A percentile compares a stretch with the other conserved stretches of the same genome.
These are phyloP conservation scores for Botrytis fabae DNA, from an alignment of 2,329 filamentous ascomycete genomes.

Conservation along the genomic window DNA sequence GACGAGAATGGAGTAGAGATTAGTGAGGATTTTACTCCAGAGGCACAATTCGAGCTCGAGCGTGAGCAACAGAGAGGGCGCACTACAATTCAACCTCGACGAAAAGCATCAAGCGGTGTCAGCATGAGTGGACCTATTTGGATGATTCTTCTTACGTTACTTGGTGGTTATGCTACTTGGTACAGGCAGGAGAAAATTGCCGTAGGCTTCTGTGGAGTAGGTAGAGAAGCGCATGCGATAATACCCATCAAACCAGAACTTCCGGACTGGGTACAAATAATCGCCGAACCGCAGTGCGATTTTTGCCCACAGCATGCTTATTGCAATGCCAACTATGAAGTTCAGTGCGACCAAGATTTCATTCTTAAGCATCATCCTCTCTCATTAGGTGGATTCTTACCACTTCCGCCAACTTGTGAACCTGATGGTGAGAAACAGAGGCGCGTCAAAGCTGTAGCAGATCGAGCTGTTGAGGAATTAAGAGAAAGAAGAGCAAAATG, in stretches of 20 bases:
- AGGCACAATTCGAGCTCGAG: slow-evolving; percentile 81
- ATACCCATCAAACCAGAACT: slow-evolving; percentile 56
- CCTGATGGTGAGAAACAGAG: slow-evolving; percentile 91
- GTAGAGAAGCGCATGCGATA: slow-evolving; percentile 54
- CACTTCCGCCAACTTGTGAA: slow-evolving; percentile 88
- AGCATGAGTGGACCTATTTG: slow-evolving; percentile 65
- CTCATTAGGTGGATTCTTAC: slow-evolving; percentile 75
- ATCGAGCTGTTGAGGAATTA: slow-evolving; percentile 83
- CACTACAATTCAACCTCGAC: slow-evolving; percentile 46
- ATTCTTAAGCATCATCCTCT: slow-evolving; percentile 82
- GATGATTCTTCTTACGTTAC: slow-evolving; percentile 67
- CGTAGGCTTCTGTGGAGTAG: slow-evolving; percentile 91
- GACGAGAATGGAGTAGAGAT: slow-evolving; percentile 57
- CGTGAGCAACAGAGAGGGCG: slow-evolving; percentile 62
- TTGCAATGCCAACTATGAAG: slow-evolving; percentile 76
- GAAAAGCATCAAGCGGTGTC: slow-evolving; percentile 48
- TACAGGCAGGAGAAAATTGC: slow-evolving; percentile 96
- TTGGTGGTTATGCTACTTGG: slow-evolving; percentile 74
- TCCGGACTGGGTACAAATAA: slow-evolving; percentile 68
- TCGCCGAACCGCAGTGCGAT: slow-evolving; percentile 81
- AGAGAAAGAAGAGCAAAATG: slow-evolving; percentile 82
- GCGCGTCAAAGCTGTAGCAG: slow-evolving; percentile 81
- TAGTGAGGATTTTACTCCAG: slow-evolving; percentile 91
- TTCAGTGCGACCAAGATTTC: slow-evolving; percentile 83
- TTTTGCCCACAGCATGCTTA: slow-evolving; percentile 87